phyloP scores from a whole-genome alignment of 2,329 filamentous ascomycete species.

The Salinomyces thailandicus region DNA sequence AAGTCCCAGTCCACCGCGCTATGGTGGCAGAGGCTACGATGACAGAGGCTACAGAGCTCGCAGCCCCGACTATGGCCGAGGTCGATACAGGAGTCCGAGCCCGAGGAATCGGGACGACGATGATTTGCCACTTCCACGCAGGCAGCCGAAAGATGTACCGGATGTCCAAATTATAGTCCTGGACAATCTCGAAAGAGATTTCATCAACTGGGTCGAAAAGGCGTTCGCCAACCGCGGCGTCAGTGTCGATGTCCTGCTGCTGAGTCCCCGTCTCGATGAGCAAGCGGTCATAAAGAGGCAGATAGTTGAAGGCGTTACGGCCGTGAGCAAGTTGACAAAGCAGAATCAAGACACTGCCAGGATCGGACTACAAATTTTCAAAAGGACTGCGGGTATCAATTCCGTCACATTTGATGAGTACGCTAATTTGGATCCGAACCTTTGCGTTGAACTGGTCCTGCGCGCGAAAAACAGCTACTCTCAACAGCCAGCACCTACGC shows the following conservation, averaged over 20 bases:
- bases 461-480: conserved; percentile 51
- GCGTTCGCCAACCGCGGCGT: conserved; percentile 63
- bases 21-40: conserved; percentile 25
- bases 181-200: conserved; percentile 66
- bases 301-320: conserved; percentile 73
- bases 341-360: conserved; percentile 58
- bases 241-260: conserved; percentile 65
- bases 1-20: conserved; percentile 36
- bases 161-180: conserved; percentile 82
- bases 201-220: conserved; percentile 71
- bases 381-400: conserved; percentile 60
- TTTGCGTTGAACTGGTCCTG: conserved; percentile 70
- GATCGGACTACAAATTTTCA: conserved; percentile 75
- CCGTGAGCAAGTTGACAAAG: conserved; percentile 66
- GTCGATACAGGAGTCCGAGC: conserved; percentile 37
- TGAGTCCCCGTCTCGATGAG: conserved; percentile 66
- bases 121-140: conserved; percentile 60
- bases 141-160: conserved; percentile 65
- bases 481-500: conserved; percentile 19
- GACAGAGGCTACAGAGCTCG: conserved; percentile 27
- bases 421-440: conserved; percentile 63
- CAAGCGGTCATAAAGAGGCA: conserved; percentile 73
- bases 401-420: conserved; percentile 84
- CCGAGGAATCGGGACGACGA: conserved; percentile 56
- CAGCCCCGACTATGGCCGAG: conserved; percentile 35